Evolutionary conservation across 768 basidiomycete genomes (phyloP).

Genomic region (Russula vinacea): DNA sequence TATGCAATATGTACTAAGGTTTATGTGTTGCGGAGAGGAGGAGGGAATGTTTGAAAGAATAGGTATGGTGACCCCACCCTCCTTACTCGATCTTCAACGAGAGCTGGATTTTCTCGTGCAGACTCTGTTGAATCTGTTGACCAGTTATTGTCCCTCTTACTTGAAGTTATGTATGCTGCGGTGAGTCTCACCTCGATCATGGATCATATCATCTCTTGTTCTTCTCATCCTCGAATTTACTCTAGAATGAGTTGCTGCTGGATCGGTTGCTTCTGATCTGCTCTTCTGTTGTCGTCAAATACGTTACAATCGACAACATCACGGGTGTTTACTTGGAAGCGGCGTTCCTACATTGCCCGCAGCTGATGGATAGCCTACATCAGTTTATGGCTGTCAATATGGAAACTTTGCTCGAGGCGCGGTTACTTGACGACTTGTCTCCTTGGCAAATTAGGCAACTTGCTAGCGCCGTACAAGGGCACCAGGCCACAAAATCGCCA

Average conservation of each 20-base stretch:
- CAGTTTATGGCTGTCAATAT: constrained; percentile 79
- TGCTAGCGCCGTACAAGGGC: constrained; percentile 49
- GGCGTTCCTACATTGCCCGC: constrained; percentile 65
- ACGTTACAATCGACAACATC: constrained; percentile 70
- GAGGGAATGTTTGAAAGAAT: constrained; percentile 67
- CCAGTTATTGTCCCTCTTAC: constrained; percentile 79
- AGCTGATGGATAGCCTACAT: constrained; percentile 68
- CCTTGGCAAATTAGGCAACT: constrained; percentile 64
- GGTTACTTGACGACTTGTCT: constrained; percentile 75
- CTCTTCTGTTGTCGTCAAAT: constrained; percentile 66
- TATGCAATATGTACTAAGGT: constrained; percentile 72
- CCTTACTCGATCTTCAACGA: neutral
- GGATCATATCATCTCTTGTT: neutral
- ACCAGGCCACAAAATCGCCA: constrained; percentile 66
- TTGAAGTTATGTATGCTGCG: constrained; percentile 80
- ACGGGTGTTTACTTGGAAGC: constrained; percentile 81
- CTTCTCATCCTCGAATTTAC: neutral
- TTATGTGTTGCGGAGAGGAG: constrained; percentile 71
- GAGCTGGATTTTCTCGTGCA: constrained; percentile 32
- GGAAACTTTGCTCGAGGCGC: constrained; percentile 80
- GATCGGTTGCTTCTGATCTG: constrained; percentile 81
- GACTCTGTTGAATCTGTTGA: constrained; percentile 66
- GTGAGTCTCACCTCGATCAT: constrained; percentile 45
- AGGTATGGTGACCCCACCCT: constrained; percentile 43
- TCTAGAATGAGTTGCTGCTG: constrained; percentile 83